phyloP scores from a whole-genome alignment of 1,284 basidiomycete species.

The Boletus chippewaensis region DNA sequence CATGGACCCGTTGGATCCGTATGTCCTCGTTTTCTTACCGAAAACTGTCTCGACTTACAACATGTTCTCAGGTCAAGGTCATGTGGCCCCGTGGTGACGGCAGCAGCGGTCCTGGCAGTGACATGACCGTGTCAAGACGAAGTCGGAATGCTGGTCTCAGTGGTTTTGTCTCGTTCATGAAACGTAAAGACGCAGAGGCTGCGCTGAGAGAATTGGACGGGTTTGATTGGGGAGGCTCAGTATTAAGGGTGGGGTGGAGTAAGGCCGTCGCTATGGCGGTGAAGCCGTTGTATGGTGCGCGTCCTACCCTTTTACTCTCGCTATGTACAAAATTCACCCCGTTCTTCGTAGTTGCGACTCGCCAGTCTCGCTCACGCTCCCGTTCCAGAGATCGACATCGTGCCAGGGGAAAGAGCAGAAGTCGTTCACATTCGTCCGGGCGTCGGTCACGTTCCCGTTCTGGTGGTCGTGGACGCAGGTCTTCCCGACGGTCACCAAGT shows the following conservation, averaged over 20 bases:
- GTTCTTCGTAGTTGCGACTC: constrained; percentile 26
- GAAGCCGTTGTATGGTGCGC: constrained; percentile 74
- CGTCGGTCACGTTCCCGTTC: constrained; percentile 48
- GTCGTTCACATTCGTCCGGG: constrained; percentile 37
- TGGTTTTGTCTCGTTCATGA: constrained; percentile 96
- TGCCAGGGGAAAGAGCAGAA: constrained; percentile 29
- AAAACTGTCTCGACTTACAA: background rate
- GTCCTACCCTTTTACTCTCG: constrained; percentile 1
- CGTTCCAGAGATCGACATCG: constrained; percentile 25
- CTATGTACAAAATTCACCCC: background rate
- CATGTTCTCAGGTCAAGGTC: constrained; percentile 66
- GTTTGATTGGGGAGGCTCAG: constrained; percentile 83
- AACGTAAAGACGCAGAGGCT: constrained; percentile 79
- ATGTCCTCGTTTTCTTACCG: constrained; percentile 19
- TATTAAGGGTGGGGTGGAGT: constrained; percentile 89
- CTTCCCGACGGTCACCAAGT: constrained; percentile 38
- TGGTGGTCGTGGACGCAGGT: constrained; percentile 32
- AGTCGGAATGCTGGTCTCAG: constrained; percentile 70
- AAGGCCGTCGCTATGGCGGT: constrained; percentile 85
- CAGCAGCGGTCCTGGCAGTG: constrained; percentile 59
- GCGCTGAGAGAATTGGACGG: constrained; percentile 87
- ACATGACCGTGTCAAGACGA: constrained; percentile 65
- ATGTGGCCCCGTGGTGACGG: constrained; percentile 87
- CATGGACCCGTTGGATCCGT: constrained; percentile 68
- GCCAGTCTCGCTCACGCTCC: constrained; percentile 32